A percentile compares a stretch with the other conserved stretches of the same genome.
Conservation (phyloP, 257 asterid species). For the Capsicum baccatum region DNA sequence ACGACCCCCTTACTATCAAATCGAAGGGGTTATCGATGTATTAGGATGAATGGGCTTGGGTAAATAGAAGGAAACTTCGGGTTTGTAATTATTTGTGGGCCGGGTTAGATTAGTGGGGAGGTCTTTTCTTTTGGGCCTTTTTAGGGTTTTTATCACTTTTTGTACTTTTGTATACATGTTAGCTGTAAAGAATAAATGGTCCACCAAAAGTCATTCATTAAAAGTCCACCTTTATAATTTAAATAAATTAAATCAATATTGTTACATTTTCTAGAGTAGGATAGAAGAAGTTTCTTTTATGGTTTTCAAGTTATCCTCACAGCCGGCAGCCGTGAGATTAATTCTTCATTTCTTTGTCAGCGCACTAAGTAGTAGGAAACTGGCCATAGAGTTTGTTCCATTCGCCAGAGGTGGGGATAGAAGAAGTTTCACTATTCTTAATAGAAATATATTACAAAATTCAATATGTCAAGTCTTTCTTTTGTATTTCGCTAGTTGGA, state of each 20-base stretch:
- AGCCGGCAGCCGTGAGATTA: too few species aligned
- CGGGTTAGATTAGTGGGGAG: not conserved
- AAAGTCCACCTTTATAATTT: constrained; percentile 2
- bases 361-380: too few species aligned
- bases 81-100: not conserved
- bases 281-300: not conserved
- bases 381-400: too few species aligned
- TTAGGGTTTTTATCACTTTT: constrained; percentile 18
- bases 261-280: not conserved
- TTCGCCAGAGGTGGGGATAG: too few species aligned
- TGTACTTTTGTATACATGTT: not conserved
- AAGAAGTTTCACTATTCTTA: not conserved
- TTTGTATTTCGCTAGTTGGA: not conserved
- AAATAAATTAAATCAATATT: not conserved
- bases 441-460: not conserved
- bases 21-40: too few species aligned
- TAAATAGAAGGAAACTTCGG: not conserved
- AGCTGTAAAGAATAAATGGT: constrained; percentile 16
- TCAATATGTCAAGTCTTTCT: not conserved
- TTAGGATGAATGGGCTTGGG: not conserved
- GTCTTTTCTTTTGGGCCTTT: constrained; percentile 19
- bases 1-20: too few species aligned
- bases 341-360: too few species aligned
- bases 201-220: not conserved
- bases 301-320: too few species aligned